Conservation (phyloP, 139 green algal species). For the Edaphochlamys debaryana region DNA sequence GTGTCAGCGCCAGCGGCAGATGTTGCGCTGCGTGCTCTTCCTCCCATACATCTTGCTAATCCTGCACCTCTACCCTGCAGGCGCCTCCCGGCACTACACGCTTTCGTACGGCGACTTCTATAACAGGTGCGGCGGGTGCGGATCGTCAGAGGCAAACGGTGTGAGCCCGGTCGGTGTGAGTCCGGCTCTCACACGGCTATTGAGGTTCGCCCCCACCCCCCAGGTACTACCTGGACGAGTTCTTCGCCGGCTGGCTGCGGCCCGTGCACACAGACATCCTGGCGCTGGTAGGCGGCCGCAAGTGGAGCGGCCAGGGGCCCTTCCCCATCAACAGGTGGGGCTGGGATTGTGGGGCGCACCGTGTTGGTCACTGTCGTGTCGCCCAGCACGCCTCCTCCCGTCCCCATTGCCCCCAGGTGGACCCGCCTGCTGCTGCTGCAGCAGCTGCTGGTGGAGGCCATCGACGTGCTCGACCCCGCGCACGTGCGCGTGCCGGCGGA, state of each 20-base stretch:
- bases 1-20: too few species aligned
- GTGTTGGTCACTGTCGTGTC: too few species aligned
- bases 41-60: too few species aligned
- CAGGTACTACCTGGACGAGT: slow-evolving; percentile 31
- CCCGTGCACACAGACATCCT: slow-evolving; percentile 31
- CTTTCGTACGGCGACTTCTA: slow-evolving; percentile 42
- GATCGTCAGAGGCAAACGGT: too few species aligned
- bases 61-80: too few species aligned
- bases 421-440: slow-evolving; percentile 73
- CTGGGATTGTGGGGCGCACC: too few species aligned
- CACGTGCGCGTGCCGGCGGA: slow-evolving; percentile 60
- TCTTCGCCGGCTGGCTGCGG: slow-evolving; percentile 20
- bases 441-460: slow-evolving; percentile 74
- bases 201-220: too few species aligned
- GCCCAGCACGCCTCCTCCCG: too few species aligned
- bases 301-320: slow-evolving; percentile 13
- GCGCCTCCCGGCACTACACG: slow-evolving; percentile 69
- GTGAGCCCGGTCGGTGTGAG: too few species aligned
- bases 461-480: slow-evolving; percentile 75
- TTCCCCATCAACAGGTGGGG: slow-evolving; percentile 32
- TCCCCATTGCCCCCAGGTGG: too few species aligned
- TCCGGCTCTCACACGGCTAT: too few species aligned
- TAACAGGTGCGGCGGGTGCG: not conserved
- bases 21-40: too few species aligned
- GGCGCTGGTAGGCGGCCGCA: slow-evolving; percentile 25